A percentile compares a stretch with the other conserved stretches of the same genome.
Conservation (phyloP, 2,329 filamentous ascomycete species). For the Colletotrichum theobromicola region DNA sequence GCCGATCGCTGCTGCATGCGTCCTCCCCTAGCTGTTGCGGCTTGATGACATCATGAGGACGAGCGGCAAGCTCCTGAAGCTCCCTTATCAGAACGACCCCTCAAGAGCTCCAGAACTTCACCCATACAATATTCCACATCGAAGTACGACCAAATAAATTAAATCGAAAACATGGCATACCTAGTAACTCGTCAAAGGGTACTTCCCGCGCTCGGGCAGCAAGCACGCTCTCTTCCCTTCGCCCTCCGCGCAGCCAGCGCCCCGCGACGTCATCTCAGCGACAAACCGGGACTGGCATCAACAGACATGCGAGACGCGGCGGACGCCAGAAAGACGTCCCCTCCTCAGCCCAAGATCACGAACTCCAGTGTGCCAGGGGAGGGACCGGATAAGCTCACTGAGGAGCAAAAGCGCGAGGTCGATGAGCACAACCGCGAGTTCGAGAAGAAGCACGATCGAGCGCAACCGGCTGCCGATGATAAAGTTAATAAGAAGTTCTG, state of each 20-base stretch:
- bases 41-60: conserved; percentile 13
- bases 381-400: conserved; percentile 38
- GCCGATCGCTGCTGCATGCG: conserved; percentile 11
- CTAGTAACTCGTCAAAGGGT: background rate
- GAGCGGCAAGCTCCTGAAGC: background rate
- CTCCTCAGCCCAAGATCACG: conserved; percentile 56
- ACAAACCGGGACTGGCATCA: conserved; percentile 7
- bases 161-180: background rate
- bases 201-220: background rate
- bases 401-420: conserved; percentile 62
- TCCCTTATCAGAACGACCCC: background rate
- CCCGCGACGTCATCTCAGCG: background rate
- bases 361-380: conserved; percentile 49
- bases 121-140: background rate
- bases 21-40: background rate
- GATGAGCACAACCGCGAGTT: conserved; percentile 65
- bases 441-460: conserved; percentile 56
- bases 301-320: conserved; percentile 9
- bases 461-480: conserved; percentile 45
- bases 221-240: background rate
- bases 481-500: conserved; percentile 64
- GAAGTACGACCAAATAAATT: background rate
- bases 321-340: conserved; percentile 28
- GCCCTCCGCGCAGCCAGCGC: background rate
- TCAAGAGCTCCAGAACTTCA: background rate